Evolutionary conservation across 768 basidiomycete genomes (phyloP).

Genomic region (Rhizopogon rudus): DNA sequence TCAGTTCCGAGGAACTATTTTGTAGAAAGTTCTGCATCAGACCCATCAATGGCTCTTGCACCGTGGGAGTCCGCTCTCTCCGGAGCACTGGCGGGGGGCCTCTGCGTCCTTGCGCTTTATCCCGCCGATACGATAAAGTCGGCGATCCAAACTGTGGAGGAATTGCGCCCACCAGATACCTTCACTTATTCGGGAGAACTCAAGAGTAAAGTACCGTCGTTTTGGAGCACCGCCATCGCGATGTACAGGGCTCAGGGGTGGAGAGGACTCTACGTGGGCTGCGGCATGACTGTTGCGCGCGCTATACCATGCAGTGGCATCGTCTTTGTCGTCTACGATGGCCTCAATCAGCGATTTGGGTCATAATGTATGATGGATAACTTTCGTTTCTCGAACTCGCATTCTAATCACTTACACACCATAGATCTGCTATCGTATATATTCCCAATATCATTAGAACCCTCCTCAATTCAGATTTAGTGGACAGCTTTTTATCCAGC

Average conservation of each 20-base stretch:
- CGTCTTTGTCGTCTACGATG: slow-evolving; percentile 88
- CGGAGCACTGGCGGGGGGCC: slow-evolving; percentile 75
- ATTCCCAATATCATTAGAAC: neutral
- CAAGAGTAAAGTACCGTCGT: slow-evolving; percentile 33
- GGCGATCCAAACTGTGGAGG: slow-evolving; percentile 85
- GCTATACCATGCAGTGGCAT: slow-evolving; percentile 83
- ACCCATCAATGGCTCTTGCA: slow-evolving; percentile 15
- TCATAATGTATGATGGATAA: neutral
- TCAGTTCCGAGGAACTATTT: neutral
- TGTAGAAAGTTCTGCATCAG: neutral
- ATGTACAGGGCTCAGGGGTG: slow-evolving; percentile 76
- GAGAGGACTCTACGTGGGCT: slow-evolving; percentile 79
- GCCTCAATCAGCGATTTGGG: slow-evolving; percentile 47
- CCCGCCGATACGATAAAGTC: slow-evolving; percentile 91
- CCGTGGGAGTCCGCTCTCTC: slow-evolving; percentile 76
- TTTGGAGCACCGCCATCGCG: slow-evolving; percentile 53
- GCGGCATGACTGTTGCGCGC: slow-evolving; percentile 80
- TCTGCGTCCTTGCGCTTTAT: slow-evolving; percentile 79
- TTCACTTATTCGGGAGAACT: slow-evolving; percentile 10
- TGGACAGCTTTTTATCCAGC: neutral
- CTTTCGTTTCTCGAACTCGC: neutral
- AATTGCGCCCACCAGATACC: slow-evolving; percentile 49
- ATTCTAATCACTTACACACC: neutral
- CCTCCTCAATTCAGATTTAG: neutral
- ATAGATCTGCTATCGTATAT: neutral